phyloP scores from a whole-genome alignment of 768 basidiomycete species.

The Pleurotus sapidus region DNA sequence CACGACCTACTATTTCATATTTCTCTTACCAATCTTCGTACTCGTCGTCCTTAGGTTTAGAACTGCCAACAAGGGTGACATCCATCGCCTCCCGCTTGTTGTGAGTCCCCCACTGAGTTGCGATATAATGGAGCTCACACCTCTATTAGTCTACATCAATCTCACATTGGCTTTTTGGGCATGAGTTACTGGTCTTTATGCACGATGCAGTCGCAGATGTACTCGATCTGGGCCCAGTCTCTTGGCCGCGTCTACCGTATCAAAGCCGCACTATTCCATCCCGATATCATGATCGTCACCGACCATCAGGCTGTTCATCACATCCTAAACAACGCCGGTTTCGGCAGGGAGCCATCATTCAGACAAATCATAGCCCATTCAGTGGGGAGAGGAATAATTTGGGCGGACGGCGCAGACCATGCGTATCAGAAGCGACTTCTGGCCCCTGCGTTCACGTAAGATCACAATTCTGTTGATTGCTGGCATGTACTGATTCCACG shows the following conservation, averaged over 20 bases:
- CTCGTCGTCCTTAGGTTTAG: too few relatives aligned
- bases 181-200: conserved; percentile 30
- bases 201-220: conserved; percentile 29
- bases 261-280: conserved; percentile 34
- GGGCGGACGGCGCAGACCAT: conserved; percentile 36
- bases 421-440: conserved; percentile 28
- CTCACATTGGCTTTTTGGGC: conserved; percentile 30
- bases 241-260: conserved; percentile 33
- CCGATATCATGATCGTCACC: conserved; percentile 32
- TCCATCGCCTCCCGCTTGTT: too few relatives aligned
- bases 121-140: too few relatives aligned
- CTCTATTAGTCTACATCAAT: conserved; percentile 14
- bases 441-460: conserved; percentile 32
- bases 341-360: conserved; percentile 28
- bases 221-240: conserved; percentile 26
- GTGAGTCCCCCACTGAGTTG: too few relatives aligned
- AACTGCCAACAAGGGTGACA: too few relatives aligned
- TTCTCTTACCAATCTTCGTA: too few relatives aligned
- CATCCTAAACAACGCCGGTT: conserved; percentile 32
- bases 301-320: conserved; percentile 34
- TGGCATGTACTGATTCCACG: neutral
- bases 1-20: too few relatives aligned
- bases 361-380: conserved; percentile 27
- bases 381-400: conserved; percentile 30
- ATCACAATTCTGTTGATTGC: neutral